Evolutionary conservation across 306 rosid genomes (phyloP).

Genomic region (Corylus heterophylla): DNA sequence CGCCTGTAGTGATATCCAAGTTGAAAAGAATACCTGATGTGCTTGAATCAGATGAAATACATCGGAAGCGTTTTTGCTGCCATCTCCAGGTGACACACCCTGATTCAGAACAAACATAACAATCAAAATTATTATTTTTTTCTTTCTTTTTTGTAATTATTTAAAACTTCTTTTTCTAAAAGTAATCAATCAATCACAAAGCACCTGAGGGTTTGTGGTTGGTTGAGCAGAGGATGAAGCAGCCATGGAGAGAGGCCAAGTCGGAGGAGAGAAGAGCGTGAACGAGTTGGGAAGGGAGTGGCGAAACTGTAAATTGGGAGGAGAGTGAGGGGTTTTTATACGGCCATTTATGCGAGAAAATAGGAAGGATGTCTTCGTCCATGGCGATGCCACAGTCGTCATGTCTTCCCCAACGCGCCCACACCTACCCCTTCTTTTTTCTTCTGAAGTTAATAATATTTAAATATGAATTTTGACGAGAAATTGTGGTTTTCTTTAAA

Average conservation of each 20-base stretch:
- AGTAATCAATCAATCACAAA: background rate
- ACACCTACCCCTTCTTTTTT: background rate
- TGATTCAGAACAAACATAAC: slow-evolving; percentile 34
- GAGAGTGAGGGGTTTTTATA: slow-evolving; percentile 29
- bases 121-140: background rate
- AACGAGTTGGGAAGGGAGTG: slow-evolving; percentile 28
- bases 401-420: slow-evolving; percentile 21
- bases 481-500: too few species aligned
- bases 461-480: too few species aligned
- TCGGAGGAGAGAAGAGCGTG: slow-evolving; percentile 27
- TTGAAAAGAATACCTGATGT: slow-evolving; percentile 65
- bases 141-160: background rate
- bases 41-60: slow-evolving; percentile 67
- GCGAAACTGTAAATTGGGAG: slow-evolving; percentile 32
- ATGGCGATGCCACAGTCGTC: slow-evolving; percentile 58
- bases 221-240: slow-evolving; percentile 49
- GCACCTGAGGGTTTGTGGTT: slow-evolving; percentile 54
- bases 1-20: background rate
- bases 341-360: slow-evolving; percentile 39
- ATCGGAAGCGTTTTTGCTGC: slow-evolving; percentile 38
- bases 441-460: too few species aligned
- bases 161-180: background rate
- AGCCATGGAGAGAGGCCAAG: slow-evolving; percentile 65
- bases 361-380: slow-evolving; percentile 35
- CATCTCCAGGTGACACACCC: slow-evolving; percentile 58